Conservation (phyloP, 495 filamentous ascomycete genomes). For the Trypethelium eluteriae region DNA sequence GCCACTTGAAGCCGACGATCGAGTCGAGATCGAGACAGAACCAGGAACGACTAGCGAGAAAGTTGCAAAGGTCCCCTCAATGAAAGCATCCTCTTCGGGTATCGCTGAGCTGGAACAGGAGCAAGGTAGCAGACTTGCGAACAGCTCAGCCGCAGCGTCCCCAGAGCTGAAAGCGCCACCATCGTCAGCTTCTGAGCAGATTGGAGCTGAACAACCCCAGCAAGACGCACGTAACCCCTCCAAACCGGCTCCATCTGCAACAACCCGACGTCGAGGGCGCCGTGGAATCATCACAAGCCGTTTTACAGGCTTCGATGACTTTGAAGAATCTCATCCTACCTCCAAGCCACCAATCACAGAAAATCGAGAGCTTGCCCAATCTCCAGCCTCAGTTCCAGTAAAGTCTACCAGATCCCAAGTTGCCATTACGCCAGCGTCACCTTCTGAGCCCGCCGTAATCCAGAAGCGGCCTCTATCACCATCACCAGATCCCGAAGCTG, state of each 20-base stretch:
- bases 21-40: neutral
- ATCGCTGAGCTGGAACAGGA: neutral
- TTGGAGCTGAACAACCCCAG: neutral
- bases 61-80: slow-evolving; percentile 14
- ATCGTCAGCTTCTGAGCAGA: neutral
- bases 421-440: neutral
- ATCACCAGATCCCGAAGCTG: slow-evolving; percentile 40
- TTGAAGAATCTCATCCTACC: slow-evolving; percentile 26
- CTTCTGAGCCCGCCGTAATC: neutral
- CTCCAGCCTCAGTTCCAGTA: neutral
- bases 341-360: neutral
- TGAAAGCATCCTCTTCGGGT: neutral
- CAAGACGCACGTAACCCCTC: neutral
- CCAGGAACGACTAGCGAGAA: neutral
- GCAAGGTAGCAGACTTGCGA: neutral
- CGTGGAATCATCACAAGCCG: slow-evolving; percentile 46
- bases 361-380: neutral
- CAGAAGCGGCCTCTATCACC: neutral
- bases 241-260: slow-evolving; percentile 21
- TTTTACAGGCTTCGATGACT: slow-evolving; percentile 69
- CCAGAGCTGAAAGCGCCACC: neutral
- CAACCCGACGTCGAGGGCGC: slow-evolving; percentile 35
- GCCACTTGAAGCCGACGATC: slow-evolving; percentile 40
- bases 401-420: neutral
- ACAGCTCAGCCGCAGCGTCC: neutral